Percentiles rank a stretch among this genome's conserved stretches.
phyloP scores from a whole-genome alignment of 768 basidiomycete genomes.

The Mycena sanguinolenta region DNA sequence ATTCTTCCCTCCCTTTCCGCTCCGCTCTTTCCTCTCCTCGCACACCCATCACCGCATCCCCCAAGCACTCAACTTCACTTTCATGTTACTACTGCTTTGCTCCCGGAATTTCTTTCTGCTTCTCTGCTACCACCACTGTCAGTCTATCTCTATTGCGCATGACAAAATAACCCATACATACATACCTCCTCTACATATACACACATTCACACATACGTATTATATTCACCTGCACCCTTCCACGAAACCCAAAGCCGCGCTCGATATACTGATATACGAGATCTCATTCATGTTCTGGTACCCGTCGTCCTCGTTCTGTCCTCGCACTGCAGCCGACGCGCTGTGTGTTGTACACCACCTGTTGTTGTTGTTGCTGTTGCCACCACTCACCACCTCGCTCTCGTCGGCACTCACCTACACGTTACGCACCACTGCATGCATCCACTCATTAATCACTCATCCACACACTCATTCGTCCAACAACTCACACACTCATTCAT shows the following conservation, averaged over 20 bases:
- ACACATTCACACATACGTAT: too few relatives aligned
- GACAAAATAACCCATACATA: neutral
- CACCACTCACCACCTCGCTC: neutral
- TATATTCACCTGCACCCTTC: too few relatives aligned
- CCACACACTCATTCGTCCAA: constrained; percentile 11
- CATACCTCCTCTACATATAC: too few relatives aligned
- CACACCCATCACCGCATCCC: neutral
- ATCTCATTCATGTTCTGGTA: neutral
- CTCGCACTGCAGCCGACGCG: neutral
- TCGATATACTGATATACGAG: neutral
- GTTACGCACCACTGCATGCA: neutral
- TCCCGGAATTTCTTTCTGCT: neutral
- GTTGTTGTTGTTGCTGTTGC: neutral
- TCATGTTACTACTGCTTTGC: neutral
- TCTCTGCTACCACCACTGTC: neutral
- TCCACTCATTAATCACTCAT: constrained; percentile 6
- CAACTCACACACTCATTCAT: constrained; percentile 1
- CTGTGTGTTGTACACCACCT: neutral
- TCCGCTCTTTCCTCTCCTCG: neutral
- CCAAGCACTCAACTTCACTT: neutral
- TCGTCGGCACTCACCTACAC: neutral
- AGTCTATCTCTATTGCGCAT: neutral
- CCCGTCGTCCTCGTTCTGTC: neutral
- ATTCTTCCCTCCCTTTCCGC: neutral
- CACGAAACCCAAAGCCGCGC: too few relatives aligned